phyloP scores from a whole-genome alignment of 2,329 filamentous ascomycete genomes.

The Exophiala calicioides region DNA sequence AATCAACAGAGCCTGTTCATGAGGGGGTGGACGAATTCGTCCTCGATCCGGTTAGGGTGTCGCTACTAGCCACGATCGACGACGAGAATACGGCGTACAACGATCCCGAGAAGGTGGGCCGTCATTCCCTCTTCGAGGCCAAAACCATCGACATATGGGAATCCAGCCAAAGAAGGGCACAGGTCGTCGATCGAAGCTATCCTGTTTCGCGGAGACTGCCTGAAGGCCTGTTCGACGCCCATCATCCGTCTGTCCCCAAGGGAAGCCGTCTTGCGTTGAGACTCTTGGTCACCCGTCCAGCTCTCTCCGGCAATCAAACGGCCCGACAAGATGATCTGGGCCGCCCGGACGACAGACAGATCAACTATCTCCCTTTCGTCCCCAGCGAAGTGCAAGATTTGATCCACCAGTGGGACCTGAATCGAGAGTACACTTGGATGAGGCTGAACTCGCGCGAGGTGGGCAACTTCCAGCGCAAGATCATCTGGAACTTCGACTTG shows the following conservation, averaged over 20 bases:
- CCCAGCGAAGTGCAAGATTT: constrained; percentile 10
- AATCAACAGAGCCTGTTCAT: constrained; percentile 12
- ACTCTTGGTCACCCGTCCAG: constrained; percentile 13
- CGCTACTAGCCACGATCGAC: constrained; percentile 15
- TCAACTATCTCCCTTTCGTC: constrained; percentile 17
- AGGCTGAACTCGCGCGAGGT: constrained; percentile 15
- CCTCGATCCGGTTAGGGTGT: constrained; percentile 12
- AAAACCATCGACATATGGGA: constrained; percentile 20
- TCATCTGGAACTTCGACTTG: constrained; percentile 9
- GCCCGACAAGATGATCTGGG: constrained; percentile 8
- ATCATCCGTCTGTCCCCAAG: constrained; percentile 7
- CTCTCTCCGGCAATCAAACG: constrained; percentile 5
- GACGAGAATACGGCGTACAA: constrained; percentile 16
- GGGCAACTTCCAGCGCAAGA: constrained; percentile 19
- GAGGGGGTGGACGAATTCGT: constrained; percentile 15
- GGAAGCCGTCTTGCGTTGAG: constrained; percentile 9
- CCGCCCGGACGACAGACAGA: constrained; percentile 9
- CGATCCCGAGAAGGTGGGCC: constrained; percentile 13
- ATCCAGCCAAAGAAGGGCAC: constrained; percentile 1
- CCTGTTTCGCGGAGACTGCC: constrained; percentile 12
- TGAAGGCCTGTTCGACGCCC: constrained; percentile 13
- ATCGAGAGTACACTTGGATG: constrained; percentile 16
- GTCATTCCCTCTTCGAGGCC: constrained; percentile 14
- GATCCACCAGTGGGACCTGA: constrained; percentile 16
- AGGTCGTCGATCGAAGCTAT: constrained; percentile 7